A percentile compares a stretch with the other conserved stretches of the same genome.
Conservation (phyloP, 2,329 filamentous ascomycete genomes). For the Septoria linicola region DNA sequence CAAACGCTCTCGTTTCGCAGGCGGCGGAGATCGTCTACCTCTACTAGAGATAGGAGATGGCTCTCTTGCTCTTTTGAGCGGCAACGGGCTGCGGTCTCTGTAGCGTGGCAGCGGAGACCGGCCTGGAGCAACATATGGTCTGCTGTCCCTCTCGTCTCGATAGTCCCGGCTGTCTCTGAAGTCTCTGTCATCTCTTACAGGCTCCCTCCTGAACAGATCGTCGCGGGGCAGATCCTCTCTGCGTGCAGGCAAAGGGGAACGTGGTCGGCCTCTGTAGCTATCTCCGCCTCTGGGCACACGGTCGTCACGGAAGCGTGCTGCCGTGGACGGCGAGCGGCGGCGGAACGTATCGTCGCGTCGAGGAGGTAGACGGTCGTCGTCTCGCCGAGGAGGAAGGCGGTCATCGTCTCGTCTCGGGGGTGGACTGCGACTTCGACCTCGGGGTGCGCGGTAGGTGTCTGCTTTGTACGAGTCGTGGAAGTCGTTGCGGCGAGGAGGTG, state of each 20-base stretch:
- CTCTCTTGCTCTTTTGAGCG: slow-evolving; percentile 46
- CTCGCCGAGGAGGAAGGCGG: slow-evolving; percentile 13
- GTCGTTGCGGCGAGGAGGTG: slow-evolving; percentile 48
- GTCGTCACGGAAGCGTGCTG: slow-evolving; percentile 32
- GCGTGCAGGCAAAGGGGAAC: slow-evolving; percentile 34
- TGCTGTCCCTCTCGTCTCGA: slow-evolving; percentile 33
- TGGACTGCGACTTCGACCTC: slow-evolving; percentile 22
- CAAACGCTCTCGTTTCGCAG: slow-evolving; percentile 43
- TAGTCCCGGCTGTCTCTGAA: slow-evolving; percentile 33
- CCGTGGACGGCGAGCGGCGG: slow-evolving; percentile 35
- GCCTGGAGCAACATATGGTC: slow-evolving; percentile 25
- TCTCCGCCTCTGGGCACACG: slow-evolving; percentile 34
- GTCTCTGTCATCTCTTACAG: slow-evolving; percentile 33
- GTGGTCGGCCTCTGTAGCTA: slow-evolving; percentile 36
- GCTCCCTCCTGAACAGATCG: slow-evolving; percentile 39
- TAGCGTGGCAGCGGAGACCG: slow-evolving; percentile 45
- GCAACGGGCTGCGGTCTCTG: slow-evolving; percentile 46
- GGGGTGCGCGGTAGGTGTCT: slow-evolving; percentile 35
- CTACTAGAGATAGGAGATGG: slow-evolving; percentile 49
- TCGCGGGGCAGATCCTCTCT: slow-evolving; percentile 39
- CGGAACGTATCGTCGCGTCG: slow-evolving; percentile 35
- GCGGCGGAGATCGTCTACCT: slow-evolving; percentile 45
- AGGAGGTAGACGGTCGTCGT: slow-evolving; percentile 28
- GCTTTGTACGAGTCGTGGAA: slow-evolving; percentile 29
- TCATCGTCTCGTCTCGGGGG: slow-evolving; percentile 18